Evolutionary conservation across 148 eudicot genomes (phyloP), one percentile per base, ranked within the genome.

Genomic region (Tetragonia tetragonoides): DNA sequence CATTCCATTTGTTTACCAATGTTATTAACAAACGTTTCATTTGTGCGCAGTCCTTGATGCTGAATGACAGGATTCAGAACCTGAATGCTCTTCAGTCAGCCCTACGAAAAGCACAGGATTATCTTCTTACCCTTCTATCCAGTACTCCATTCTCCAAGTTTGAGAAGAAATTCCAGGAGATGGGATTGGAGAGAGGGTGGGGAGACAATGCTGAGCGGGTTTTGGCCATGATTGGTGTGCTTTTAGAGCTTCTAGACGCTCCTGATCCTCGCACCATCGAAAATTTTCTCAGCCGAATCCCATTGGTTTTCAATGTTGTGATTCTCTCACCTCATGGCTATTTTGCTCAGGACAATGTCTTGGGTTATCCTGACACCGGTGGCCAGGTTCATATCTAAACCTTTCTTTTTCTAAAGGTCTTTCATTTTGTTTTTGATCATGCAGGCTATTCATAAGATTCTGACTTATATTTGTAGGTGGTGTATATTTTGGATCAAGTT

Each of bases 401-500:
- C 16, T 23, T 69, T 28, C 1, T 28, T 28, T 28, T 28, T 24
- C 37, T 46, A 11, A 47, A 70, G 44, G 44, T 41, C 57, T 74
- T 41, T 66, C 37, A 47, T 49, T 39, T 17, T 72, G 34, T 62
- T 69, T 61, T 12, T 34, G 20, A 17, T 65, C 60, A 63, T 47
- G 20, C 42, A 66, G 7, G 21, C 46, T 40, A 18, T 39, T 40
- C 47, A 39, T 66, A 34, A 28, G 7, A 39, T 41, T 46, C 14
- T 69, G 57, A 42, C 46, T 53, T 14, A 69, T 4, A 47, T 47
- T 11, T 47, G 47, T 69, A 86, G 88, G 72, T 86, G 78, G 87
- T 87, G 74, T 87, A 87, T 37, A 87, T 87, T 46, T 83, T 87
- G 24, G 89, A 87, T 81, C 89, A 87, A 84, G 89, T 87, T 66